phyloP scores from a whole-genome alignment of 2,329 filamentous ascomycete species.

The Talaromyces islandicus region DNA sequence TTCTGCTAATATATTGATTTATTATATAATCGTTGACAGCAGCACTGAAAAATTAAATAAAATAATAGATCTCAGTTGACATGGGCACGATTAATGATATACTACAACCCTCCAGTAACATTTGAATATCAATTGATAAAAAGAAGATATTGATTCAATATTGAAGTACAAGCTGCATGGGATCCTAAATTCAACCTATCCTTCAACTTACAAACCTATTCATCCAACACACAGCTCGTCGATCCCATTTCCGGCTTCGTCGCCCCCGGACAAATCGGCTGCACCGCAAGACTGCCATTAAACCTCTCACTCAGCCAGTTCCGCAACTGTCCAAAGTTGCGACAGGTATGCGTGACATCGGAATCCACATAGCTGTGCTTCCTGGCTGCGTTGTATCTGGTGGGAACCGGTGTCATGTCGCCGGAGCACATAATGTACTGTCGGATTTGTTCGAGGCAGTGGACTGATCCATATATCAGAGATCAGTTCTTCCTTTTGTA shows the following conservation, averaged over 20 bases:
- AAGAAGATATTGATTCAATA: no score
- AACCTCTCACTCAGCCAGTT: conserved; percentile 1
- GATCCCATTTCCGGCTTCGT: neutral
- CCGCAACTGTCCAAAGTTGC: neutral
- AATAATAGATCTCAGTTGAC: no score
- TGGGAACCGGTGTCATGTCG: neutral
- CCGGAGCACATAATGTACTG: conserved; percentile 4
- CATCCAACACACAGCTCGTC: neutral
- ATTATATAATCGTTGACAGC: no score
- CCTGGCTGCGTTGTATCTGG: neutral
- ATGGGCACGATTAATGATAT: no score
- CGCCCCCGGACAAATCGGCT: conserved; percentile 1
- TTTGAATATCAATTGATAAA: no score
- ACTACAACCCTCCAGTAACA: no score
- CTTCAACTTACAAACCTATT: neutral
- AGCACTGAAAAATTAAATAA: no score
- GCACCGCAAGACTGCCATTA: neutral
- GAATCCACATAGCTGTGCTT: conserved; percentile 4
- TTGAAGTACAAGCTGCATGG: no score
- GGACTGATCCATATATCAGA: neutral
- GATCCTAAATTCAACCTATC: no score
- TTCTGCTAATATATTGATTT: no score
- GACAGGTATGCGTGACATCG: neutral
- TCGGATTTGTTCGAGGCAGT: conserved; percentile 3
- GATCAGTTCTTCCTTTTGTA: neutral